Evolutionary conservation across 2,329 filamentous ascomycete species (phyloP), one percentile per base, ranked within the genome.

Genomic region (Pseudogymnoascus sp.): DNA sequence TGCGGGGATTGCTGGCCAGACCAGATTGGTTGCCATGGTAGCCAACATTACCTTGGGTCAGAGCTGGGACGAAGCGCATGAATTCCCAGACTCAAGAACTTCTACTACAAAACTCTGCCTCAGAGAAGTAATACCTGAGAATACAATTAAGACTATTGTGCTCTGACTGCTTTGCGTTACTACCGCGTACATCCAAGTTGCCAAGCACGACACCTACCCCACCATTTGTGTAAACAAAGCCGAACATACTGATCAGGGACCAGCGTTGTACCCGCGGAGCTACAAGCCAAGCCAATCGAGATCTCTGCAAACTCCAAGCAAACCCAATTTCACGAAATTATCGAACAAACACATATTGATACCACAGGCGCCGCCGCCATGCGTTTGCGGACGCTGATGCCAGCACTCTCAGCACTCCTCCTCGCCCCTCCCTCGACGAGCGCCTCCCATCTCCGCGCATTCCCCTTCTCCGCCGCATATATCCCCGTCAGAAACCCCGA

Each of bases 231-330:
- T 53, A 53, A 53, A 53, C 47, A 53, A 2, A 84, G 67, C 0
- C 70, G 50, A 2, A 76, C 68, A 62, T 76, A 76, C 63, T 84
- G 70, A 36, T 79, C 76, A 15, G 85, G 69, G 67, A 85, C 76
- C 23, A 86, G 73, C 0, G 82, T 81, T 53, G 44, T 50, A 53
- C 23, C 23, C 15, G 6, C 21, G 31, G 15, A 53, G 47, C 23
- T 53, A 31, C 47, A 31, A 13, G 23, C 15, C 26, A 53, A 53
- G 47, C 8, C 23, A 23, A 53, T 11, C 47, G 23, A 17, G 26
- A 31, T 7, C 13, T n/a, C 23, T 9, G 31, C 26, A 13, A 31
- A 17, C 15, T 5, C 31, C 9, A 53, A 28, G n/a, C 23, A 53
- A 31, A 28, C 31, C 13, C 4, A 31, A 53, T 31, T 53, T 15